Evolutionary conservation across 2,329 filamentous ascomycete species (phyloP).

Genomic region (Trichoderma citrinoviride): DNA sequence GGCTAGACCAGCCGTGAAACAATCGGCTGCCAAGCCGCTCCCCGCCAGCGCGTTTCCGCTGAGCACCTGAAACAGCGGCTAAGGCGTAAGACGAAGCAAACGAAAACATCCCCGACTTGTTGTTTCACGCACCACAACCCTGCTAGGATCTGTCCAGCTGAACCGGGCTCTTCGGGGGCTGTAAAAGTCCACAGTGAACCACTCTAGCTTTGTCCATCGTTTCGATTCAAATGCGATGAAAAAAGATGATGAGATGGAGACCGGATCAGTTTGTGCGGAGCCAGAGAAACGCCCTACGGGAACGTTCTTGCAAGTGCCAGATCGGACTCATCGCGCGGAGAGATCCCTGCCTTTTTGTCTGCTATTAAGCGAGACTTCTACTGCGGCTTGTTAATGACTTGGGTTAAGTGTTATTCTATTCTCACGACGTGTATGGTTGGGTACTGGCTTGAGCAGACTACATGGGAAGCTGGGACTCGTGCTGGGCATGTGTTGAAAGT

Average conservation of each 20-base stretch:
- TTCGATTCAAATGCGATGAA: neutral
- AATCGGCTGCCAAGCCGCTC: neutral
- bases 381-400: neutral
- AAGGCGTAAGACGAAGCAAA: neutral
- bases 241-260: neutral
- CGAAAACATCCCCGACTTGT: neutral
- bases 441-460: too few species aligned
- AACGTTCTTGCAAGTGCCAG: slow-evolving; percentile 1
- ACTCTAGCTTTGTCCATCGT: neutral
- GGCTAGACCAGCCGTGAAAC: slow-evolving; percentile 11
- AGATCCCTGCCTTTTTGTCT: neutral
- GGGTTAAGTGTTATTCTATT: neutral
- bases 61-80: slow-evolving; percentile 11
- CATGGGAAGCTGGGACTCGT: too few species aligned
- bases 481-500: too few species aligned
- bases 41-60: neutral
- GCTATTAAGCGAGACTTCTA: too few species aligned
- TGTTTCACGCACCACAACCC: neutral
- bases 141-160: neutral
- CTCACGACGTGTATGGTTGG: too few species aligned
- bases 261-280: neutral
- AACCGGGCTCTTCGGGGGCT: neutral
- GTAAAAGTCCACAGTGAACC: neutral
- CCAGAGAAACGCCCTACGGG: neutral
- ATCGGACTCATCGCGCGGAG: neutral